These are phyloP conservation scores for Austroboletus novae-zelandiae DNA, from an alignment of 1,284 basidiomycete species.

Conservation along the genomic window DNA sequence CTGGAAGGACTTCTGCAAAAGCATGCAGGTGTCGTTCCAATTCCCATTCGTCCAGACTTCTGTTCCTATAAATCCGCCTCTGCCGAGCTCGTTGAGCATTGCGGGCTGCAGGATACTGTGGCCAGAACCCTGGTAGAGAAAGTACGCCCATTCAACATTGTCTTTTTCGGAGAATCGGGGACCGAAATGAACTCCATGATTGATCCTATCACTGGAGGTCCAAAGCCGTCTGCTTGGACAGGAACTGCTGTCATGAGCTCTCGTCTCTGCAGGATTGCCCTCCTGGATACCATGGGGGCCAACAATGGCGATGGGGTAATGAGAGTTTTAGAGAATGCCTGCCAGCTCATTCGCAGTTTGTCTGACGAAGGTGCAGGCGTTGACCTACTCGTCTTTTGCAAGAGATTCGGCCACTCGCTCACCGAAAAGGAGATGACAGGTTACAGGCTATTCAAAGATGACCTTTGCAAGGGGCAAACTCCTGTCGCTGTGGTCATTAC, in stretches of 20 bases:
- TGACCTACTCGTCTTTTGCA: constrained; percentile 32
- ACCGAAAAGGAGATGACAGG: constrained; percentile 13
- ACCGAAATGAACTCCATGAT: not conserved
- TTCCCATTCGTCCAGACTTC: not conserved
- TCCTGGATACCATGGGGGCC: not conserved
- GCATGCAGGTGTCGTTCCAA: not conserved
- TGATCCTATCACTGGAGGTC: constrained; percentile 6
- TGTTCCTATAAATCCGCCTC: not conserved
- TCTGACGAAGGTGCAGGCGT: constrained; percentile 13
- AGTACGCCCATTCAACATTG: not conserved
- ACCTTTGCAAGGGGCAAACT: constrained; percentile 26
- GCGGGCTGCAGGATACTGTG: not conserved
- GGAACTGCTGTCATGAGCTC: not conserved
- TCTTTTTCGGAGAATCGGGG: not conserved
- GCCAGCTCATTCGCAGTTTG: not conserved
- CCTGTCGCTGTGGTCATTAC: constrained; percentile 33
- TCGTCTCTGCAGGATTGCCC: not conserved
- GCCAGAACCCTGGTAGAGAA: not conserved
- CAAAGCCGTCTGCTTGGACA: not conserved
- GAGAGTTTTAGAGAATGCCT: not conserved
- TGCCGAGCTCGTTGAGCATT: not conserved
- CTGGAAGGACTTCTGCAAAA: not conserved
- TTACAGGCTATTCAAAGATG: constrained; percentile 27
- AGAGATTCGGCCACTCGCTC: constrained; percentile 22
- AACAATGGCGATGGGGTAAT: not conserved